Percentiles rank a stretch among this genome's conserved stretches.
Conservation (phyloP, 805 yeast species). For the Cyberlindnera euphorbiiphila region DNA sequence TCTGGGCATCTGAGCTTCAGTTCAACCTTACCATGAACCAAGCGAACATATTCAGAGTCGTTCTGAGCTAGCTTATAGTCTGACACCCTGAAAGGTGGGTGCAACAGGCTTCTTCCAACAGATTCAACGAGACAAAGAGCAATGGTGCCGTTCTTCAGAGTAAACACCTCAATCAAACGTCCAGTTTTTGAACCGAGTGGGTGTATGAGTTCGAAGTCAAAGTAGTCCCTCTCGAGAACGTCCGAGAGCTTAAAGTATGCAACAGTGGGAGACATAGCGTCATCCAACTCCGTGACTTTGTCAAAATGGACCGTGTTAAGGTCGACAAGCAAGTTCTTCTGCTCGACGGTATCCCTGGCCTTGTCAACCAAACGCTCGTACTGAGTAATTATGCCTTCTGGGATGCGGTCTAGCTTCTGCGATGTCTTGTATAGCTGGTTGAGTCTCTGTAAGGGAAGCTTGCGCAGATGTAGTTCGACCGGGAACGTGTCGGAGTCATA, state of each 20-base stretch:
- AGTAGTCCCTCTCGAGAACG: conserved; percentile 25
- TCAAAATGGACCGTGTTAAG: conserved; percentile 19
- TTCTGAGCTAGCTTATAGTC: conserved; percentile 17
- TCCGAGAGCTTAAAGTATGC: conserved; percentile 21
- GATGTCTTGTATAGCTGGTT: conserved; percentile 12
- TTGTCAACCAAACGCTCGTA: conserved; percentile 10
- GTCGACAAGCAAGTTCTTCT: conserved; percentile 21
- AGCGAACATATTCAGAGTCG: conserved; percentile 7
- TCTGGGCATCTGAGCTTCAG: conserved; percentile 25
- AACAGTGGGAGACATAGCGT: conserved; percentile 6
- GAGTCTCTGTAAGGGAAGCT: conserved; percentile 17
- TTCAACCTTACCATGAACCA: conserved; percentile 3
- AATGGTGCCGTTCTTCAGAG: conserved; percentile 15
- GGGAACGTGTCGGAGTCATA: conserved; percentile 12
- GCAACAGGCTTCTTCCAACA: conserved; percentile 26
- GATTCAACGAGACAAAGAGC: conserved; percentile 24
- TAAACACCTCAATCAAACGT: conserved; percentile 21
- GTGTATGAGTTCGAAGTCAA: conserved; percentile 16
- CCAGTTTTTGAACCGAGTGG: conserved; percentile 9
- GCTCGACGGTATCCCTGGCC: conserved; percentile 23
- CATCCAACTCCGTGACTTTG: conserved; percentile 17
- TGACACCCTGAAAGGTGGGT: conserved; percentile 21
- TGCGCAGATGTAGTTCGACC: conserved; percentile 13
- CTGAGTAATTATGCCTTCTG: conserved; percentile 1
- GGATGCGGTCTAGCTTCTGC: conserved; percentile 8